These are phyloP conservation scores for Eucalyptus cloeziana DNA, from an alignment of 345 rosid species.

Conservation along the genomic window DNA sequence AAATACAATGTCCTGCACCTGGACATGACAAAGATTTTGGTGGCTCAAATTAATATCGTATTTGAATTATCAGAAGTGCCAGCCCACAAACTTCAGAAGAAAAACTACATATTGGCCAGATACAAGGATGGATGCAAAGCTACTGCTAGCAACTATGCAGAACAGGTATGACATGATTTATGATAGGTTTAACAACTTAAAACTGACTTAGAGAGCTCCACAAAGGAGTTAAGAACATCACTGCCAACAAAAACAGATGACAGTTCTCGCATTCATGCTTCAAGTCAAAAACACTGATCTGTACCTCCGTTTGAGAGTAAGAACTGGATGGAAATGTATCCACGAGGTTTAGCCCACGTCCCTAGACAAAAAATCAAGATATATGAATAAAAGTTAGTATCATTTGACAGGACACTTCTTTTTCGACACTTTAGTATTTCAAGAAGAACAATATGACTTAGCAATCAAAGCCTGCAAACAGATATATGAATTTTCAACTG, in stretches of 20 bases:
- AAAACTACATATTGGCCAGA: background rate
- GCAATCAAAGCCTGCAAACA: background rate
- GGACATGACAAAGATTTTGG: background rate
- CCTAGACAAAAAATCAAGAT: conserved; percentile 1
- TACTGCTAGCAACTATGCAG: background rate
- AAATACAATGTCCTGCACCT: conserved; percentile 20
- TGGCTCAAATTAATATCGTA: background rate
- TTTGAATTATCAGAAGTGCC: background rate
- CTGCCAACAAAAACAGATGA: background rate
- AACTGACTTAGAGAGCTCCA: background rate
- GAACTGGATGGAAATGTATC: conserved; percentile 16
- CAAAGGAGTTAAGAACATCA: background rate
- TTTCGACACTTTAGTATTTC: background rate
- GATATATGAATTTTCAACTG: background rate
- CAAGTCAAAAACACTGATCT: background rate
- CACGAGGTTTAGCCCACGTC: conserved; percentile 1
- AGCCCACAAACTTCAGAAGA: background rate
- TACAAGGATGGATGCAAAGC: background rate
- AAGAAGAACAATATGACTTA: background rate
- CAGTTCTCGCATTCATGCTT: background rate
- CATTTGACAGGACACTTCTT: background rate
- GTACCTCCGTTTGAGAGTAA: conserved; percentile 17
- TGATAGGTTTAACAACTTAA: background rate
- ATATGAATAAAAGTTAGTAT: background rate
- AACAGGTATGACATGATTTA: background rate